Evolutionary conservation across 345 rosid species (phyloP).

Genomic region (Populus ilicifolia): DNA sequence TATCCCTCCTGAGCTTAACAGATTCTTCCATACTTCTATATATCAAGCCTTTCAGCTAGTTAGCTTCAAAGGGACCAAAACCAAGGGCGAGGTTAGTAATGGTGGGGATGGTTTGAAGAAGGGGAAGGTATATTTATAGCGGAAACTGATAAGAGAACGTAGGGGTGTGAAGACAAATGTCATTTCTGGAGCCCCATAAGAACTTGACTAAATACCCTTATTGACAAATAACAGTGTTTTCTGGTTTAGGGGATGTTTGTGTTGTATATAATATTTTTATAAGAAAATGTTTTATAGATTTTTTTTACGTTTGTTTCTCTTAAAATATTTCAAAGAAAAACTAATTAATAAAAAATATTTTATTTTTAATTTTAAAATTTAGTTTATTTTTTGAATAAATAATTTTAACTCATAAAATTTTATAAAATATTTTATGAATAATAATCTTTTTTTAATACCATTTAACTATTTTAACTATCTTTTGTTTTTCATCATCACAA

Average conservation of each 20-base stretch:
- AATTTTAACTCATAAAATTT: too few relatives aligned
- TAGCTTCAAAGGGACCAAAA: background rate
- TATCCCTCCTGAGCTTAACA: constrained; percentile 87
- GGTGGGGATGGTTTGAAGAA: background rate
- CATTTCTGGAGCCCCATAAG: constrained; percentile 19
- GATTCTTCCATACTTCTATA: constrained; percentile 46
- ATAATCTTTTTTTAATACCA: too few relatives aligned
- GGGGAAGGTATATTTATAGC: constrained; percentile 33
- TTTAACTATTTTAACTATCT: too few relatives aligned
- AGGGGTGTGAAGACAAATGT: constrained; percentile 28
- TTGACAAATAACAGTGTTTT: background rate
- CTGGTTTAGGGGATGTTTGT: too few relatives aligned
- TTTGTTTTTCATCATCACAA: too few relatives aligned
- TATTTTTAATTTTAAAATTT: too few relatives aligned
- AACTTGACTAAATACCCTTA: constrained; percentile 19
- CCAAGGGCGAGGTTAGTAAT: background rate
- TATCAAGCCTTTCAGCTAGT: background rate
- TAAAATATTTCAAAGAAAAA: too few relatives aligned
- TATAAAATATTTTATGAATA: too few relatives aligned
- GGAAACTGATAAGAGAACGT: constrained; percentile 13
- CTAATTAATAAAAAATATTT: too few relatives aligned
- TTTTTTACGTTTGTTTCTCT: too few relatives aligned
- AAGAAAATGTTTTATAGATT: too few relatives aligned
- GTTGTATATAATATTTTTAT: background rate
- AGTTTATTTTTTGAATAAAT: too few relatives aligned